Evolutionary conservation across 129 eudicot species (phyloP).

Genomic region (Flaveria ramosissima): DNA sequence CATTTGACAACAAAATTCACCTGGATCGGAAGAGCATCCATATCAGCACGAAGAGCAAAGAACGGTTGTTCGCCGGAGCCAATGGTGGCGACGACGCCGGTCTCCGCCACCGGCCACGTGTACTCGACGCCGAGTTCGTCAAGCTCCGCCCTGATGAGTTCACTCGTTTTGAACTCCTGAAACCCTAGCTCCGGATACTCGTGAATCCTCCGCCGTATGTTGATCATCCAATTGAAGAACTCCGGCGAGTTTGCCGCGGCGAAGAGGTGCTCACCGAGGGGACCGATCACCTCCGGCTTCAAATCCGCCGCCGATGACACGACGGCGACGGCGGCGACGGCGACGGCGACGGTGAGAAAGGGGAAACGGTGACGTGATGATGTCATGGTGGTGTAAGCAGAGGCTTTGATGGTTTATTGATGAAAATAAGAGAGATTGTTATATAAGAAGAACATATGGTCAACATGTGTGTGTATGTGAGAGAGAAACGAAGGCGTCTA

Average conservation of each 20-base stretch:
- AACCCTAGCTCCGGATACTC: conserved; percentile 62
- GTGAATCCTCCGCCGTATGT: conserved; percentile 59
- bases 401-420: too few species aligned
- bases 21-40: conserved; percentile 70
- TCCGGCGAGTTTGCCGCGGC: conserved; percentile 50
- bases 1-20: neutral
- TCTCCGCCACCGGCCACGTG: conserved; percentile 57
- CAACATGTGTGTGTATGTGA: too few species aligned
- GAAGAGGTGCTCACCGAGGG: conserved; percentile 43
- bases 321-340: neutral
- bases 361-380: too few species aligned
- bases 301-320: conserved; percentile 17
- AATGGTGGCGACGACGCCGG: conserved; percentile 62
- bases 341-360: too few species aligned
- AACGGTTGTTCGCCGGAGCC: conserved; percentile 53
- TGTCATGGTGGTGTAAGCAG: too few species aligned
- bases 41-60: conserved; percentile 66
- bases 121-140: conserved; percentile 56
- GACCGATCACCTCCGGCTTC: conserved; percentile 34
- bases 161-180: conserved; percentile 59
- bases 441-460: too few species aligned
- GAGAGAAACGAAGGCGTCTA: too few species aligned
- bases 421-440: too few species aligned
- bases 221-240: conserved; percentile 47
- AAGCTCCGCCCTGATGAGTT: conserved; percentile 52